Evolutionary conservation across 129 eudicot species (phyloP), one percentile per base, ranked within the genome.

Genomic region (Pseudognaphalium luteoalbum): DNA sequence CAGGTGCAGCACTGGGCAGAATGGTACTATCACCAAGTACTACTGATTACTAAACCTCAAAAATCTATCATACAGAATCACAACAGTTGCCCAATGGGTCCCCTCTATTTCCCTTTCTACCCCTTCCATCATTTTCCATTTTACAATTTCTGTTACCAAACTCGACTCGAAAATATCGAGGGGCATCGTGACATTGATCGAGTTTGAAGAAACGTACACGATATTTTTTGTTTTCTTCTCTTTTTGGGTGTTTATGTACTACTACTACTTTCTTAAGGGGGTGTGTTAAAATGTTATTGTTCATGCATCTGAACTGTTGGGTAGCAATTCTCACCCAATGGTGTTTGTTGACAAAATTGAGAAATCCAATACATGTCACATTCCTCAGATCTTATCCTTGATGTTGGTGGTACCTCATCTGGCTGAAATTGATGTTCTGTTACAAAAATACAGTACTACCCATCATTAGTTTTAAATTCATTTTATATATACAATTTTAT

Each of bases 311-410:
- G 74, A 66, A 39, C 66, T 57, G 74, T 80, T 62, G 78, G 79
- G 73, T 73, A 66, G 74, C 60, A 50, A 39, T 65, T 56, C 28
- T 25, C 78, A 80, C 58, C 74, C 75, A 42, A 57, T 66, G 74
- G 60, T 30, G 80, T 66, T 68, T 79, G 71, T 76, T 70, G 73
- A 82, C 61, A 82, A 79, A 83, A 78, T 70, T 78, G 76, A 59
- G 65, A 68, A 79, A 86, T 82, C 87, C 84, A 81, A 84, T 50
- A 70, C 60, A 68, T 67, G 96, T 85, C 92, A 86, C 87, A 83
- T 87, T 80, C 96, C 56, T 41, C 80, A 81, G 86, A 86, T 90
- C 88, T 90, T 81, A 91, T 91, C 88, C 87, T 77, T 84, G 89
- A 74, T 85, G 89, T 78, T 82, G 81, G 77, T 82, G 81, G 82